phyloP scores from a whole-genome alignment of 164 flowering plant species.

The Aristolochia californica region DNA sequence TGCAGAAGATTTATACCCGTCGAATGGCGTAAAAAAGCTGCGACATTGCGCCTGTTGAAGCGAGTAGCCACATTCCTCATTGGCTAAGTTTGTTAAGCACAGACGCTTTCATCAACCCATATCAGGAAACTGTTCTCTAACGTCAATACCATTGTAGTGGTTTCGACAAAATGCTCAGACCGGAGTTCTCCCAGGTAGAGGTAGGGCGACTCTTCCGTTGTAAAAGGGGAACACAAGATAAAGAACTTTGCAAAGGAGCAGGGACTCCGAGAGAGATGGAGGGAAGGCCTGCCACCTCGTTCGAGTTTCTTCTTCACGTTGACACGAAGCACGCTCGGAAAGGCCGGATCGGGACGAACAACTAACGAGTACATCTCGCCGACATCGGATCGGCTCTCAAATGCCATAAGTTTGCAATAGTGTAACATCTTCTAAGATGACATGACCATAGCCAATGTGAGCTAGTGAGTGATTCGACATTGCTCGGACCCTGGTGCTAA shows the following conservation, averaged over 20 bases:
- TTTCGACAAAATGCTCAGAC: not conserved
- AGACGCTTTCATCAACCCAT: constrained; percentile 1
- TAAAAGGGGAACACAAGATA: not conserved
- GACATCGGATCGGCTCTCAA: too few relatives aligned
- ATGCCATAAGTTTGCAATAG: too few relatives aligned
- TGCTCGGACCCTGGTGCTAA: too few relatives aligned
- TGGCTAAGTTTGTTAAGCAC: not conserved
- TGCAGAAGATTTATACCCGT: too few relatives aligned
- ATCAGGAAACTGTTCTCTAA: not conserved
- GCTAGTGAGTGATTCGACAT: too few relatives aligned
- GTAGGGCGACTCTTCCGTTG: not conserved
- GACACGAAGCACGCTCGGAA: too few relatives aligned
- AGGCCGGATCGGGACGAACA: too few relatives aligned
- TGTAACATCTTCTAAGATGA: too few relatives aligned
- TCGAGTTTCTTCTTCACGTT: too few relatives aligned
- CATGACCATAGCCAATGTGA: too few relatives aligned
- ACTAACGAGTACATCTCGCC: too few relatives aligned
- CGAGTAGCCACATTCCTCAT: constrained; percentile 34
- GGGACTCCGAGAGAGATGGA: not conserved
- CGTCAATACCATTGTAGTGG: not conserved
- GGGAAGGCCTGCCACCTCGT: not conserved
- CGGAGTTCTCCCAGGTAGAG: not conserved
- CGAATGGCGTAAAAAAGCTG: constrained; percentile 11
- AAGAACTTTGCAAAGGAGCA: not conserved
- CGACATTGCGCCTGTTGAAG: constrained; percentile 17